phyloP scores from a whole-genome alignment of 345 rosid genomes.

The Laguncularia racemosa region DNA sequence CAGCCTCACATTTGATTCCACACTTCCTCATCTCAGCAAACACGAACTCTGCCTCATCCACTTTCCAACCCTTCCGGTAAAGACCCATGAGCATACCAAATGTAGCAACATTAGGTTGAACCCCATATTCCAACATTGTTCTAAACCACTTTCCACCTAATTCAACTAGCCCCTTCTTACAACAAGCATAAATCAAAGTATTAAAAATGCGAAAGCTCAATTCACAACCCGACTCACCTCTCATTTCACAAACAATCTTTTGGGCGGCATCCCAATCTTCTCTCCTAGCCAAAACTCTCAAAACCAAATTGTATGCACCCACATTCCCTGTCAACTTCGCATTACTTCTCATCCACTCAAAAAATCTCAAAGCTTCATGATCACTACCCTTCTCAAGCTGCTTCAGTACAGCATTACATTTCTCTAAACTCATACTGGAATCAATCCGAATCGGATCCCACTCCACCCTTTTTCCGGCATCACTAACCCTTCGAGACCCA shows the following conservation, averaged over 20 bases:
- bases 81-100: slow-evolving; percentile 88
- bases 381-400: slow-evolving; percentile 60
- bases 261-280: slow-evolving; percentile 76
- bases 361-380: slow-evolving; percentile 45
- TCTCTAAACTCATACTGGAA: slow-evolving; percentile 39
- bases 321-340: slow-evolving; percentile 54
- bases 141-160: slow-evolving; percentile 60
- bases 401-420: slow-evolving; percentile 55
- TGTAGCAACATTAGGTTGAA: slow-evolving; percentile 71
- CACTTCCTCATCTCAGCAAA: slow-evolving; percentile 59
- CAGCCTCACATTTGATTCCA: slow-evolving; percentile 66
- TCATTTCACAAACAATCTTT: slow-evolving; percentile 36
- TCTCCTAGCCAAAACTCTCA: slow-evolving; percentile 62
- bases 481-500: neutral
- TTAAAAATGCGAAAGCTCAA: slow-evolving; percentile 58
- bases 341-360: slow-evolving; percentile 72
- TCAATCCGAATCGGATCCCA: slow-evolving; percentile 39
- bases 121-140: slow-evolving; percentile 65
- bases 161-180: slow-evolving; percentile 46
- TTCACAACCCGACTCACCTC: slow-evolving; percentile 22
- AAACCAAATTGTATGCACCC: slow-evolving; percentile 60
- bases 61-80: slow-evolving; percentile 67
- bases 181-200: slow-evolving; percentile 55
- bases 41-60: slow-evolving; percentile 63
- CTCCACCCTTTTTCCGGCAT: slow-evolving; percentile 52